phyloP scores from a whole-genome alignment of 257 asterid genomes.

The Misopates orontium region DNA sequence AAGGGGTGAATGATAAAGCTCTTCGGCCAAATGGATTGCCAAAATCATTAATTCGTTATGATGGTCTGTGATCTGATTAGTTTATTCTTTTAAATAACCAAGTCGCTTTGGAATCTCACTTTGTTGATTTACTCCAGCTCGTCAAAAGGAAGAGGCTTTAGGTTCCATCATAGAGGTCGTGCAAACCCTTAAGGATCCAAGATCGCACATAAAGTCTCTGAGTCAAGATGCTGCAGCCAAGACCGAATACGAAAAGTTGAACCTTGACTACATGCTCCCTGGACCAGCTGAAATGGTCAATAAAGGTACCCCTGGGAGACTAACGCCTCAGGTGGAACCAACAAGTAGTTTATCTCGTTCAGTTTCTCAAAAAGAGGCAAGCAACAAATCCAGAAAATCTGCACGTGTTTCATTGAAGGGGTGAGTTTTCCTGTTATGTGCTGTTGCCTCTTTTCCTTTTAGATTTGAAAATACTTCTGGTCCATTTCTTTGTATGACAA shows the following conservation, averaged over 20 bases:
- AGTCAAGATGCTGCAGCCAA: constrained; percentile 45
- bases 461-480: not conserved
- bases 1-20: constrained; percentile 77
- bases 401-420: constrained; percentile 60
- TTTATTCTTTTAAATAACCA: constrained; percentile 21
- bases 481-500: not conserved
- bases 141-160: constrained; percentile 91
- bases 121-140: constrained; percentile 55
- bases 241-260: constrained; percentile 39
- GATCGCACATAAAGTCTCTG: constrained; percentile 49
- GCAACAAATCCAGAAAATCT: constrained; percentile 58
- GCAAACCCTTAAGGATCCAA: constrained; percentile 81
- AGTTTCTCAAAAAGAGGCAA: constrained; percentile 43
- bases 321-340: constrained; percentile 42
- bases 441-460: not conserved
- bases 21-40: constrained; percentile 93
- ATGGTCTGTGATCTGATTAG: constrained; percentile 46
- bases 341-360: constrained; percentile 34
- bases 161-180: constrained; percentile 86
- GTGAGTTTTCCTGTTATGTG: constrained; percentile 36
- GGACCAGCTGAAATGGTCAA: constrained; percentile 51
- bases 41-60: constrained; percentile 90
- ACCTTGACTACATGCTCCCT: constrained; percentile 70
- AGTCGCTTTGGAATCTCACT: constrained; percentile 25
- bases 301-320: constrained; percentile 48